A percentile compares a stretch with the other conserved stretches of the same genome.
These are phyloP conservation scores for Chlorella sp. DNA, from an alignment of 139 green algal species.

Conservation along the genomic window DNA sequence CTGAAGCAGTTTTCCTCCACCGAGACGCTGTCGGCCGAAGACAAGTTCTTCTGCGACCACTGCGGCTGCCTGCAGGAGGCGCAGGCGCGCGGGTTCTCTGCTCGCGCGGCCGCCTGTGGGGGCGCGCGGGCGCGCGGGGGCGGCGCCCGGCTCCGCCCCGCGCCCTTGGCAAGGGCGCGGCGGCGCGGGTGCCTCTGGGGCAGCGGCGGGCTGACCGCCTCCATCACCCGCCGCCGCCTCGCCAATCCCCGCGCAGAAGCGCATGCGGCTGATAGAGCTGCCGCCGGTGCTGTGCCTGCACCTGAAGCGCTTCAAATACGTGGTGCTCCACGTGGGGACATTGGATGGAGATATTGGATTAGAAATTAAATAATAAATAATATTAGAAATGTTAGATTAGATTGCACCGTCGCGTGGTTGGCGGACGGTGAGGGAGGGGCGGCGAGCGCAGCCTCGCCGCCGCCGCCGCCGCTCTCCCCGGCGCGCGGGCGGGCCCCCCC, in stretches of 20 bases:
- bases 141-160: too few relatives aligned
- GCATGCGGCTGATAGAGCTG: conserved; percentile 68
- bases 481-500: neutral
- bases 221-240: too few relatives aligned
- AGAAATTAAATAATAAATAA: too few relatives aligned
- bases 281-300: conserved; percentile 91
- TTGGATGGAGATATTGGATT: too few relatives aligned
- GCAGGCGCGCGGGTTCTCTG: conserved; percentile 22
- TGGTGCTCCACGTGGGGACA: too few relatives aligned
- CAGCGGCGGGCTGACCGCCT: too few relatives aligned
- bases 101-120: too few relatives aligned
- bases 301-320: conserved; percentile 97
- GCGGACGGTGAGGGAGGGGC: neutral
- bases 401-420: neutral
- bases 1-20: conserved; percentile 88
- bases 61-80: conserved; percentile 84
- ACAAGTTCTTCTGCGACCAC: conserved; percentile 98
- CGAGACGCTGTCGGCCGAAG: conserved; percentile 79
- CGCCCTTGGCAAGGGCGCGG: too few relatives aligned
- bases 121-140: too few relatives aligned
- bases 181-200: too few relatives aligned
- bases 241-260: conserved; percentile 84
- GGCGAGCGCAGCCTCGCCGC: too few relatives aligned
- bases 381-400: conserved; percentile 48
- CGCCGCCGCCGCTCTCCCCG: too few relatives aligned